Percentiles rank a stretch among this genome's conserved stretches.
These are phyloP conservation scores for Monosporascus sp. DNA, from an alignment of 2,329 filamentous ascomycete genomes.

Conservation along the genomic window DNA sequence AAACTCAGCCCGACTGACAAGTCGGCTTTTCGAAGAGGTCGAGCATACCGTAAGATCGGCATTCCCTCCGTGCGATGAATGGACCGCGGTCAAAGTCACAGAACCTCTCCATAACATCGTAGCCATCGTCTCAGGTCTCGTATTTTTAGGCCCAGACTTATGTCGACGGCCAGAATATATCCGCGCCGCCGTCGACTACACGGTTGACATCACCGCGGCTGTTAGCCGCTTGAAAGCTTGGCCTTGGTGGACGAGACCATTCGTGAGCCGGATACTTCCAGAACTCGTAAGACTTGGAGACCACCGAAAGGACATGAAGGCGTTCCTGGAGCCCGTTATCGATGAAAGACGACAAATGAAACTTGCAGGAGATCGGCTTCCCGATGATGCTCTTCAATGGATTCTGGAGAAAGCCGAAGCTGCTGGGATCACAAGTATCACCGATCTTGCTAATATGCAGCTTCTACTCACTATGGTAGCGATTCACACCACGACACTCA, in stretches of 20 bases:
- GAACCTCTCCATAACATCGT: not conserved
- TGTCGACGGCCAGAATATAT: not conserved
- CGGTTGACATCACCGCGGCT: not conserved
- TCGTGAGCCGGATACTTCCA: not conserved
- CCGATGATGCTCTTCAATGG: not conserved
- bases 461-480: not conserved
- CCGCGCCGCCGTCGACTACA: not conserved
- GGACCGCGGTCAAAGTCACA: not conserved
- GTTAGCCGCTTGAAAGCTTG: not conserved
- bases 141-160: not conserved
- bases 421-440: not conserved
- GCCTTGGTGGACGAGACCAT: not conserved
- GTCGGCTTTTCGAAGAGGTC: not conserved
- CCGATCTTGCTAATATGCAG: not conserved
- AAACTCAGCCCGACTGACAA: not conserved
- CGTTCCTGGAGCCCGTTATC: not conserved
- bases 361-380: not conserved
- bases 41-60: not conserved
- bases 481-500: not conserved
- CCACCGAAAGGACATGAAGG: not conserved
- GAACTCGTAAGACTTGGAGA: not conserved
- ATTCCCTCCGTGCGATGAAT: not conserved
- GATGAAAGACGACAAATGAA: not conserved
- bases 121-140: not conserved
- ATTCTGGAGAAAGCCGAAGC: not conserved